Evolutionary conservation across 1,139 yeast genomes (phyloP).

Genomic region (Yamadazyma sp.): DNA sequence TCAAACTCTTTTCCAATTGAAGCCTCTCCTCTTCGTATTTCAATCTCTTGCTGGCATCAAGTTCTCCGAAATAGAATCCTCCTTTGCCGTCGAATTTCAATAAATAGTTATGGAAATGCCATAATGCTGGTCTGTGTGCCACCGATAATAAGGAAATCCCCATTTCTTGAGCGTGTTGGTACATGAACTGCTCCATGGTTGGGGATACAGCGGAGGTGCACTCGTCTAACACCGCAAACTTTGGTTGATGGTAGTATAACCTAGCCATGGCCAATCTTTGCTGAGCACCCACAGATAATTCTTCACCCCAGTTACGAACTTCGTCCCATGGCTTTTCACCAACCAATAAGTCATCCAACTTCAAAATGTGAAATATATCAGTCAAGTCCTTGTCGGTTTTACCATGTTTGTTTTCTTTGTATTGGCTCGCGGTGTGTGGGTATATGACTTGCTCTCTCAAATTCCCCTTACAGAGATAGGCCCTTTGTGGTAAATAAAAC

Average conservation of each 20-base stretch:
- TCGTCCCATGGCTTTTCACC: conserved; percentile 55
- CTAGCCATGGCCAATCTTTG: conserved; percentile 94
- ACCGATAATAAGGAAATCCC: conserved; percentile 87
- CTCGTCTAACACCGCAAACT: conserved; percentile 92
- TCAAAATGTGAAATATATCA: conserved; percentile 59
- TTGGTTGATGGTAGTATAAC: conserved; percentile 85
- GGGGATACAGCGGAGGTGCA: conserved; percentile 94
- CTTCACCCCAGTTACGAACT: conserved; percentile 84
- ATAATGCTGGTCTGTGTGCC: conserved; percentile 86
- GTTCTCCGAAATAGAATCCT: conserved; percentile 64
- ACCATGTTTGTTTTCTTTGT: conserved; percentile 37
- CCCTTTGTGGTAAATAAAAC: conserved; percentile 90
- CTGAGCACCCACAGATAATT: conserved; percentile 87
- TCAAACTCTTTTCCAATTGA: conserved; percentile 59
- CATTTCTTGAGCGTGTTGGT: conserved; percentile 74
- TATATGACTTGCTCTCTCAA: conserved; percentile 87
- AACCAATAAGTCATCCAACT: conserved; percentile 55
- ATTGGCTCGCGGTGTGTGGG: conserved; percentile 71
- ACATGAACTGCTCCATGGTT: conserved; percentile 88
- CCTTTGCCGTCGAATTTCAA: conserved; percentile 87
- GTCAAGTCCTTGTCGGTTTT: conserved; percentile 63
- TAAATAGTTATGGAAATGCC: conserved; percentile 87
- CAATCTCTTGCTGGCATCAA: conserved; percentile 69
- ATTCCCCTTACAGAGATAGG: conserved; percentile 73
- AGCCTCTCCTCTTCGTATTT: conserved; percentile 71